Base-by-base conservation (phyloP, 1,284 basidiomycete genomes). In the Cryptococcus sp. region DNA sequence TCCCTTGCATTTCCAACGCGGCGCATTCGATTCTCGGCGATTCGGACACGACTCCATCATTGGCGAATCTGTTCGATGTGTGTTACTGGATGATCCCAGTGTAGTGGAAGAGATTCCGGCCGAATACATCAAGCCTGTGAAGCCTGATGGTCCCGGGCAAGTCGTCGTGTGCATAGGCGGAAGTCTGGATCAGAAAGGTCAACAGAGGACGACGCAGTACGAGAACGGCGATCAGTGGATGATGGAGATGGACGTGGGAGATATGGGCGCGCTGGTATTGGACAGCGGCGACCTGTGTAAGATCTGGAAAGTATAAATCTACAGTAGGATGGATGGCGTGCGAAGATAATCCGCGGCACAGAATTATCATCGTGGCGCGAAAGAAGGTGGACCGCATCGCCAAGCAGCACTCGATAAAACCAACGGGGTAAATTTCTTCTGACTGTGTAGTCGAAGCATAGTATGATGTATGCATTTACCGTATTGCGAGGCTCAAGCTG, bases 1-100 rank as follows among this genome's bases (percentile, higher is more conserved):
- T 58, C 75, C 75, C 23, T 60, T 68, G 20, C 75, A 77, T 62
- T 76, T 70, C 67, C 72, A 73, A 55, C 62, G 75, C 16, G 75
- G 75, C 15, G 58, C 55, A 7, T 61, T 65, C 50, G 74, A 77
- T 54, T 65, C 69, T 13, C 55, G 67, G 50, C 52, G 58, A 53
- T 70, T 76, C 41, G 75, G 75, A 4, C 66, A 72, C 51, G 67
- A 73, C 45, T 30, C 47, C 11, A 59, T 61, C n/a, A 62, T 55
- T n/a, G 65, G 62, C 42, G 65, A 66, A 25, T 54, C 50, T 11
- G 65, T 66, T n/a, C 54, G 59, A 16, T 70, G 70, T 60, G 62
- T 71, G 7, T 47, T 54, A 5, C 43, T 74, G 10, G 65, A 66
- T 17, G 67, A 70, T 54, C 42, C 58, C 16, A 53, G 46, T 13